A percentile compares a stretch with the other conserved stretches of the same genome.
phyloP scores from a whole-genome alignment of 2,329 filamentous ascomycete genomes.

The Beauveria scarabaeidicola region DNA sequence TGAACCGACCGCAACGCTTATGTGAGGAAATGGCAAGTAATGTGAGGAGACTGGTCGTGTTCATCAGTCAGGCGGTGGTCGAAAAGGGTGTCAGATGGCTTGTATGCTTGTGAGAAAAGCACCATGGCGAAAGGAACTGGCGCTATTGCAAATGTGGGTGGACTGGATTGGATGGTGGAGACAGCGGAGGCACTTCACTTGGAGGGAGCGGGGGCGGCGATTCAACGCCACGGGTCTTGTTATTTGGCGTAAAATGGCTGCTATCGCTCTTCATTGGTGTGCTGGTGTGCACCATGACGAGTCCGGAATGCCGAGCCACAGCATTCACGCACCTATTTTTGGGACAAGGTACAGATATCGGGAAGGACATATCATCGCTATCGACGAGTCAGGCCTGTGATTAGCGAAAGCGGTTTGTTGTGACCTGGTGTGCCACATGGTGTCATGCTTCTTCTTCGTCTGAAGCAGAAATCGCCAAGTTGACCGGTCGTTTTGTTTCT shows the following conservation, averaged over 20 bases:
- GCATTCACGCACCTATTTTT: slow-evolving; percentile 9
- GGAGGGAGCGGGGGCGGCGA: slow-evolving; percentile 1
- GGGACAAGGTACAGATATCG: background rate
- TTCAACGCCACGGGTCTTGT: slow-evolving; percentile 6
- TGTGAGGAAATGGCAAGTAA: background rate
- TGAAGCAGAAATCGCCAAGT: background rate
- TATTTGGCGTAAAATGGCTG: background rate
- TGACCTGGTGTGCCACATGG: slow-evolving; percentile 7
- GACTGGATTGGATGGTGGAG: background rate
- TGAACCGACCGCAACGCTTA: slow-evolving; percentile 10
- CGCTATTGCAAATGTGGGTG: slow-evolving; percentile 5
- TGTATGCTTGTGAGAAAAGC: background rate
- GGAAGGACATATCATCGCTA: background rate
- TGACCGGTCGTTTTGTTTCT: background rate
- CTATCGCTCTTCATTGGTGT: background rate
- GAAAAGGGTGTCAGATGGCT: slow-evolving; percentile 6
- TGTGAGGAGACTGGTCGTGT: background rate
- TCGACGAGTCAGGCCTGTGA: slow-evolving; percentile 2
- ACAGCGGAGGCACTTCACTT: background rate
- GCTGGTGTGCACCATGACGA: background rate
- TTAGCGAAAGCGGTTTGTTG: slow-evolving; percentile 1
- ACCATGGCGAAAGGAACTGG: background rate
- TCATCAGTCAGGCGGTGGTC: slow-evolving; percentile 6
- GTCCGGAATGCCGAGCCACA: slow-evolving; percentile 7
- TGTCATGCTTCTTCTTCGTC: background rate